phyloP scores from a whole-genome alignment of 805 yeast species.

The Candida nitratophila region DNA sequence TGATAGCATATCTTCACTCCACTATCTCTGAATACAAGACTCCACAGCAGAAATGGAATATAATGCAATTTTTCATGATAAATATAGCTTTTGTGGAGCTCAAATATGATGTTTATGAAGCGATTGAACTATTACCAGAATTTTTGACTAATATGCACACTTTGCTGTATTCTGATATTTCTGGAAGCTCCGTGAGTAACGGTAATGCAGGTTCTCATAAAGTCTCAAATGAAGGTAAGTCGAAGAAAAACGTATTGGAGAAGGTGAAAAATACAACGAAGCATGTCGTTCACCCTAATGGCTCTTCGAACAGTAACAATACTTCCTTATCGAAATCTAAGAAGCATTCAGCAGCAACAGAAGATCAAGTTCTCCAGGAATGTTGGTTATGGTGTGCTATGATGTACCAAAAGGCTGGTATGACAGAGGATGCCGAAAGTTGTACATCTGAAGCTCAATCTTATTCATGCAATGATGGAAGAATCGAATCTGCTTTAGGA shows the following conservation, averaged over 20 bases:
- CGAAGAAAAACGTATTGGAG: background rate
- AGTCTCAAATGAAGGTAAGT: background rate
- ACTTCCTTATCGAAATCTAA: background rate
- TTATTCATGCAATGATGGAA: conserved; percentile 35
- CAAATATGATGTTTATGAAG: conserved; percentile 47
- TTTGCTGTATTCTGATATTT: conserved; percentile 1
- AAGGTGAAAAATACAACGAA: background rate
- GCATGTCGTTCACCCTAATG: background rate
- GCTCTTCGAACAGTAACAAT: background rate
- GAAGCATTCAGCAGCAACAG: background rate
- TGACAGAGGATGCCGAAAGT: conserved; percentile 54
- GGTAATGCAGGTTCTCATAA: background rate
- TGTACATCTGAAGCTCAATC: conserved; percentile 68
- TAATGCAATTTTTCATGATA: conserved; percentile 66
- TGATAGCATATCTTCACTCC: conserved; percentile 21
- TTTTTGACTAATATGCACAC: conserved; percentile 52
- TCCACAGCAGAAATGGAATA: conserved; percentile 32
- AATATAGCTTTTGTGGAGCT: conserved; percentile 65
- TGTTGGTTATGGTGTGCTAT: conserved; percentile 73
- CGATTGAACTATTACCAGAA: conserved; percentile 60
- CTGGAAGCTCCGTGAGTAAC: background rate
- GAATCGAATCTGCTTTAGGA: conserved; percentile 45
- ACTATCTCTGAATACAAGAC: conserved; percentile 30
- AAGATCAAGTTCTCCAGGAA: conserved; percentile 35
- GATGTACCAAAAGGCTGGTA: conserved; percentile 51